Evolutionary conservation across 1,284 basidiomycete genomes (phyloP).

Genomic region (Macrocystidia cucumis): DNA sequence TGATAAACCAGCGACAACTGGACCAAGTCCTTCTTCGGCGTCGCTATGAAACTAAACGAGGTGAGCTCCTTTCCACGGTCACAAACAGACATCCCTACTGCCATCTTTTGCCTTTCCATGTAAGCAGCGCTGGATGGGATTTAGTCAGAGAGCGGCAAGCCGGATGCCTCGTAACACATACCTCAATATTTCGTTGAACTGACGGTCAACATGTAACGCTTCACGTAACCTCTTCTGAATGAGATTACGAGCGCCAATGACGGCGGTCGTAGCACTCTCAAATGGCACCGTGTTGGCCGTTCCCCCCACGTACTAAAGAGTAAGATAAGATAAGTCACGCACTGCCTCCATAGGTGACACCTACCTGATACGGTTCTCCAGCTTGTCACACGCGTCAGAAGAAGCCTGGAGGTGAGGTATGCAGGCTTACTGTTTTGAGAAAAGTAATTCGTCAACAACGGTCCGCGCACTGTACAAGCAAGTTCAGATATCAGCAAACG

Average conservation of each 20-base stretch:
- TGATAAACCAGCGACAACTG: constrained; percentile 64
- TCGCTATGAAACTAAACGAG: constrained; percentile 67
- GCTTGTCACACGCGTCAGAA: constrained; percentile 37
- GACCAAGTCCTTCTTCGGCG: constrained; percentile 62
- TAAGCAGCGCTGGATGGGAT: constrained; percentile 49
- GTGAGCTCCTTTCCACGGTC: constrained; percentile 5
- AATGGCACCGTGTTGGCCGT: constrained; percentile 64
- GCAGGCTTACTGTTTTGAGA: constrained; percentile 50
- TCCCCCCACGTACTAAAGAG: constrained; percentile 64
- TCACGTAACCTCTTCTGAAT: constrained; percentile 44
- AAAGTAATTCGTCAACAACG: constrained; percentile 70
- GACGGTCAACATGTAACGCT: constrained; percentile 24
- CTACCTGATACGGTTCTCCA: constrained; percentile 65
- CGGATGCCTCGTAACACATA: constrained; percentile 10
- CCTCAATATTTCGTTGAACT: constrained; percentile 73
- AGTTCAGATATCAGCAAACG: neutral
- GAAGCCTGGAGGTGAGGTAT: constrained; percentile 1
- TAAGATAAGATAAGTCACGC: constrained; percentile 1
- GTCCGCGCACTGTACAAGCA: constrained; percentile 46
- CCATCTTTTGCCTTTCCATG: constrained; percentile 77
- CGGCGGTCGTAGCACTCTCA: constrained; percentile 44
- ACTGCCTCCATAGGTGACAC: constrained; percentile 1
- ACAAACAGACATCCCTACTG: constrained; percentile 37
- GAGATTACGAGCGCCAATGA: constrained; percentile 44
- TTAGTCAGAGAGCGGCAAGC: neutral